Percentiles rank a stretch among this genome's conserved stretches.
These are phyloP conservation scores for Tulasnella sp. DNA, from an alignment of 768 basidiomycete species.

Conservation along the genomic window DNA sequence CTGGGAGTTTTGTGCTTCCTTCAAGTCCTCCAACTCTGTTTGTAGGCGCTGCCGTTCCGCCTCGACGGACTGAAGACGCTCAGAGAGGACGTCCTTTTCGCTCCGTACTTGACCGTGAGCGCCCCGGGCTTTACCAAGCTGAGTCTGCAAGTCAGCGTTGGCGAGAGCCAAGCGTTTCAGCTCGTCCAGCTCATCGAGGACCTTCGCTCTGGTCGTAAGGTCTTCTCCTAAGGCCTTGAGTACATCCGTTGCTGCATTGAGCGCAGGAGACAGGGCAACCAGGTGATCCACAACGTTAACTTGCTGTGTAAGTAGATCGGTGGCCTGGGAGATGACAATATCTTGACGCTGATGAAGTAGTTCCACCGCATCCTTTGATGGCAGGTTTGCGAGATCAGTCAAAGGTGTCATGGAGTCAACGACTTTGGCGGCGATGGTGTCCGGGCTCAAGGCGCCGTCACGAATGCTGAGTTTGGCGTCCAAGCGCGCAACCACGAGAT, in stretches of 20 bases:
- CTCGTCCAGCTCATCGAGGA: conserved; percentile 59
- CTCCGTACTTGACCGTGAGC: conserved; percentile 69
- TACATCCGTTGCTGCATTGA: conserved; percentile 37
- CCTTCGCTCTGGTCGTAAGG: conserved; percentile 45
- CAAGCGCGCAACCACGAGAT: conserved; percentile 75
- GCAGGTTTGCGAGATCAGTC: conserved; percentile 26
- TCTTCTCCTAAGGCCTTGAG: conserved; percentile 47
- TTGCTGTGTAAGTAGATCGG: conserved; percentile 33
- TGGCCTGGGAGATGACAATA: not conserved
- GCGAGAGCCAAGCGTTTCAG: conserved; percentile 41
- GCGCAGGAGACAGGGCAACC: conserved; percentile 37
- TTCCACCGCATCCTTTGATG: conserved; percentile 1
- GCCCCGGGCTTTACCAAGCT: conserved; percentile 64
- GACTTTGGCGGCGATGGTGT: conserved; percentile 32
- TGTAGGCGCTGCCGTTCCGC: conserved; percentile 54
- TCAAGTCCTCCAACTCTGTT: conserved; percentile 44
- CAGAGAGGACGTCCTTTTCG: conserved; percentile 64
- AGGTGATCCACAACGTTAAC: conserved; percentile 39
- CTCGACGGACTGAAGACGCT: conserved; percentile 51
- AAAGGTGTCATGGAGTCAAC: conserved; percentile 40
- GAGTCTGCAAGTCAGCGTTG: conserved; percentile 61
- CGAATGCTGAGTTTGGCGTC: conserved; percentile 71
- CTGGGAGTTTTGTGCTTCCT: conserved; percentile 35
- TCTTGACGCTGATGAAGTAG: conserved; percentile 11
- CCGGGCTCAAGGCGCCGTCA: conserved; percentile 36